Percentiles rank a stretch among this genome's conserved stretches.
phyloP scores from a whole-genome alignment of 225 moss, liverwort and hornwort genomes.

The Polytrichum commune region DNA sequence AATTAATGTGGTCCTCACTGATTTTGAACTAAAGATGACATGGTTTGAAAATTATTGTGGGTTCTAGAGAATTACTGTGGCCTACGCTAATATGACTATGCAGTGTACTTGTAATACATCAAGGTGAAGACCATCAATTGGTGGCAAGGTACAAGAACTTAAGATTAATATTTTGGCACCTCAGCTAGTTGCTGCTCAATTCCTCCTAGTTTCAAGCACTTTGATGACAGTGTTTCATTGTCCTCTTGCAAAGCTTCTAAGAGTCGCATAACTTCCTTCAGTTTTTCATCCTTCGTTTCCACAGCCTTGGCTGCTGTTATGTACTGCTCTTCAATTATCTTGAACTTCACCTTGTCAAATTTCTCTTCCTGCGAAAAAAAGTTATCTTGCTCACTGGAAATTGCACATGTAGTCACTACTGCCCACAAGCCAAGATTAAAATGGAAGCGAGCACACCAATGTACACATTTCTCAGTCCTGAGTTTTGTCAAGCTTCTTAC shows the following conservation, averaged over 20 bases:
- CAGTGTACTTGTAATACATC: neutral
- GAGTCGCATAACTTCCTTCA: neutral
- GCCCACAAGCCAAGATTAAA: neutral
- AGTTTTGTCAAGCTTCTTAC: neutral
- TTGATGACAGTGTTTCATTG: constrained; percentile 4
- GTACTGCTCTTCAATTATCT: neutral
- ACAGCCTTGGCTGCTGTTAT: neutral
- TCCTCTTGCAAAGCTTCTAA: neutral
- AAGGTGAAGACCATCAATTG: neutral
- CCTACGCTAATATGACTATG: no score
- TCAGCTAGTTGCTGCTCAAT: neutral
- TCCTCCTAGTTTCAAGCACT: neutral
- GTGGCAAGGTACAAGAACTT: neutral
- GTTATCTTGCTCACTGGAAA: neutral
- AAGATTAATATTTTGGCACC: constrained; percentile 2
- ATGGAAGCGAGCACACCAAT: neutral
- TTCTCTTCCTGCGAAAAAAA: neutral
- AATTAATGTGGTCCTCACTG: no score
- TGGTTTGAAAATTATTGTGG: no score
- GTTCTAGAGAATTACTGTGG: no score
- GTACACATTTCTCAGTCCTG: no score
- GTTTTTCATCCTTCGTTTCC: neutral
- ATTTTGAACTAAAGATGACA: no score
- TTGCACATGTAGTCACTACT: neutral
- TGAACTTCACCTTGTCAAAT: neutral